Base-by-base conservation (phyloP, 2,329 filamentous ascomycete genomes). In the Colletotrichum musicola region DNA sequence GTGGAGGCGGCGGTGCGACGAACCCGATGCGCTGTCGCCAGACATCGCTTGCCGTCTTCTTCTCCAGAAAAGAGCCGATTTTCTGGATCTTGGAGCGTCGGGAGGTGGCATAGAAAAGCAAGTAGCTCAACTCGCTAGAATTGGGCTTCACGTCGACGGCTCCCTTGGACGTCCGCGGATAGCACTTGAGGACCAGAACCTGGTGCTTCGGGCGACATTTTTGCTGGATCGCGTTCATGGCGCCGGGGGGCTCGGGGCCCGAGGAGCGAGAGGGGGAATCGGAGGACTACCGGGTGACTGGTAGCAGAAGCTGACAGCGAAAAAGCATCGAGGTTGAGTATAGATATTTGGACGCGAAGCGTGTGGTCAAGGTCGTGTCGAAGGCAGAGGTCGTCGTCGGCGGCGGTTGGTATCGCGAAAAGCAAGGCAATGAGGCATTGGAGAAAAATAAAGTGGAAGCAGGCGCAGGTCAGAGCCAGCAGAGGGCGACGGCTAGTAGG, bases 31-130 rank as follows among this genome's bases (percentile, higher is more conserved):
- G 91, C 79, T 90, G 88, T 77, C 93, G 92, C 89, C 92, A 97
- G 73, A 98, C 94, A 84, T 99, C 96, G 76, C 90, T 92, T 70
- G 93, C 93, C 22, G 94, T 96, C 84, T 95, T 94, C 85, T 95
- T 97, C 83, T 98, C 95, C 72, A 99, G 86, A 78, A 98, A 99
- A 74, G 90, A 90, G 79, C 94, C 94, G 73, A 99, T 95, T 82
- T 99, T 99, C 77, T 96, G 93, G 74, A 98, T 90, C 86, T 98
- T 99, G 81, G 93, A 95, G 72, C 94, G 91, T 69, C 95, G 93
- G 74, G 95, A 97, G 77, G 93, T 97, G 70, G 93, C 94, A 84
- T 99, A 98, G 86, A 97, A 98, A 62, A 98, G 89, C 72, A 99
- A 89, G 79, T 98, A 98, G 81, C 94, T 97, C 71, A 99, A 89